phyloP scores from a whole-genome alignment of 805 yeast species.

The Jamesozyma gamospora region DNA sequence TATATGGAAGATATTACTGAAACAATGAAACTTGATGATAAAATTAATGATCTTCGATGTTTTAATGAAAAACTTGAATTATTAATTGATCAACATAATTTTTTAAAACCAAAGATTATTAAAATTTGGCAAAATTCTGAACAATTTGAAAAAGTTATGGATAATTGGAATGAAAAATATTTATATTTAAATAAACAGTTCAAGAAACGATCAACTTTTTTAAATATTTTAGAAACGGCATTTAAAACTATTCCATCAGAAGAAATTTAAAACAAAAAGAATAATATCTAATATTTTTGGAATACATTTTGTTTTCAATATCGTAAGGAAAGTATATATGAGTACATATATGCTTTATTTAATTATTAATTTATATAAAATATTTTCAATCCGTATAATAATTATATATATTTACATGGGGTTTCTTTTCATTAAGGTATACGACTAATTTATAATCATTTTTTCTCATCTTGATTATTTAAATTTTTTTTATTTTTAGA shows the following conservation, averaged over 20 bases:
- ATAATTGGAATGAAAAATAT: slow-evolving; percentile 36
- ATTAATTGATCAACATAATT: slow-evolving; percentile 36
- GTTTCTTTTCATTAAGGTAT: too few relatives aligned
- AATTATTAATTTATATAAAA: too few relatives aligned
- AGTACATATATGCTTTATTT: too few relatives aligned
- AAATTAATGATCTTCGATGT: slow-evolving; percentile 22
- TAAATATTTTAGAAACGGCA: slow-evolving; percentile 24
- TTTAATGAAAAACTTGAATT: slow-evolving; percentile 34
- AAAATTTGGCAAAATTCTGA: slow-evolving; percentile 27
- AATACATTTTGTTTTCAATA: too few relatives aligned
- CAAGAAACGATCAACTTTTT: slow-evolving; percentile 28
- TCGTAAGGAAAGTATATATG: too few relatives aligned
- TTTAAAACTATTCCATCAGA: slow-evolving; percentile 13
- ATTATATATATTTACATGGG: too few relatives aligned
- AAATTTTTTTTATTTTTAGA: background rate
- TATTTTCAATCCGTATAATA: too few relatives aligned
- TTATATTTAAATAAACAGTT: slow-evolving; percentile 30
- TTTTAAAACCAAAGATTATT: slow-evolving; percentile 30
- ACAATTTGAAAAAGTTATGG: slow-evolving; percentile 28
- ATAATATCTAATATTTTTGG: too few relatives aligned
- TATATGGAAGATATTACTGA: slow-evolving; percentile 9
- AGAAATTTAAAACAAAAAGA: too few relatives aligned
- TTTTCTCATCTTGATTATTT: background rate
- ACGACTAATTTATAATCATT: background rate
- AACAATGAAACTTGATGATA: slow-evolving; percentile 6